These are phyloP conservation scores for Ustilago bromivora DNA, from an alignment of 1,284 basidiomycete species.

Conservation along the genomic window DNA sequence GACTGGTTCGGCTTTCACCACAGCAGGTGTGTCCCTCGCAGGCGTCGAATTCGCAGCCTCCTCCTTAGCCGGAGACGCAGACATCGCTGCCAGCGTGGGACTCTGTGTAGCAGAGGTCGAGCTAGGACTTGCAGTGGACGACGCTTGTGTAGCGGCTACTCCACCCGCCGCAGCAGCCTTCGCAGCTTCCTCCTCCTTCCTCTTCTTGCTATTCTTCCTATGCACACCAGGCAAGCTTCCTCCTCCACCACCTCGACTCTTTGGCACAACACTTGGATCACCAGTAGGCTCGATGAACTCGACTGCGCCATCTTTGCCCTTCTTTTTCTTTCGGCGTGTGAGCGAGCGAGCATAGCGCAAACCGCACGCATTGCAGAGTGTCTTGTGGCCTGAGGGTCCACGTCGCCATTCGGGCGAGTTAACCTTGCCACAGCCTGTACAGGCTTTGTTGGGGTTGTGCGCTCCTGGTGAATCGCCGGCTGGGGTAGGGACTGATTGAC, in stretches of 20 bases:
- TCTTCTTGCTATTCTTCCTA: constrained; percentile 55
- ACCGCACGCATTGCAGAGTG: constrained; percentile 68
- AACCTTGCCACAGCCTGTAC: constrained; percentile 70
- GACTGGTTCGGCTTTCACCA: constrained; percentile 20
- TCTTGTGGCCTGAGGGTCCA: constrained; percentile 68
- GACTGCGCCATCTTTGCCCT: constrained; percentile 57
- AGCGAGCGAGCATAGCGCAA: constrained; percentile 66
- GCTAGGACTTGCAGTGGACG: neutral
- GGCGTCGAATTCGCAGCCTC: neutral
- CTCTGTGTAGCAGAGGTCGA: constrained; percentile 4
- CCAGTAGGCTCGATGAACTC: constrained; percentile 58
- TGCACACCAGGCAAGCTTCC: constrained; percentile 59
- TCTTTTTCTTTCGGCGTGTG: constrained; percentile 58
- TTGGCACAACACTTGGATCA: constrained; percentile 56
- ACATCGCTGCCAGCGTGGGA: neutral
- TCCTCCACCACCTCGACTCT: constrained; percentile 59
- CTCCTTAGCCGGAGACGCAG: constrained; percentile 1
- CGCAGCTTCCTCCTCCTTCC: constrained; percentile 37
- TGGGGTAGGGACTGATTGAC: constrained; percentile 9
- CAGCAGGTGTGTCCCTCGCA: neutral
- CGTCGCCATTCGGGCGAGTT: constrained; percentile 95
- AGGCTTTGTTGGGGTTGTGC: constrained; percentile 50
- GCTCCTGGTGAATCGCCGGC: constrained; percentile 16
- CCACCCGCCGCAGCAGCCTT: constrained; percentile 17
- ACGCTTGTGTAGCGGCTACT: neutral